Conservation (phyloP, 1,284 basidiomycete genomes). For the Leccinum huronense region DNA sequence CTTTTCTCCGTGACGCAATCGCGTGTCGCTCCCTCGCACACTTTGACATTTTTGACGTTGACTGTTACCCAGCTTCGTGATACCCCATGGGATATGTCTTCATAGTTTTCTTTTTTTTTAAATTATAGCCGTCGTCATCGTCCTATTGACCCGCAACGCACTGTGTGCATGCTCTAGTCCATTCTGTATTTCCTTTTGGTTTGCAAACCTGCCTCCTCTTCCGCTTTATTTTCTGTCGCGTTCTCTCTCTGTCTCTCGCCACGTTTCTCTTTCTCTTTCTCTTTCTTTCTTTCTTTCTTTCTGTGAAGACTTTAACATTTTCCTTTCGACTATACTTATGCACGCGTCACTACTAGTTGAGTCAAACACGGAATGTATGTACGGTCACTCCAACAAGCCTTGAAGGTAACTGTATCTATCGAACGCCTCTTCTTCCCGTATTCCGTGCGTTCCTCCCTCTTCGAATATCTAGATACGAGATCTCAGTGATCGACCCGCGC, state of each 20-base stretch:
- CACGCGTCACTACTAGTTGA: background rate
- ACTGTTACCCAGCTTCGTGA: slow-evolving; percentile 27
- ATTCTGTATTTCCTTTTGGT: background rate
- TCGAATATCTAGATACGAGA: background rate
- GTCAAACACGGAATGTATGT: background rate
- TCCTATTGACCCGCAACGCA: slow-evolving; percentile 8
- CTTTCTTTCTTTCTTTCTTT: background rate
- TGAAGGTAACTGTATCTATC: background rate
- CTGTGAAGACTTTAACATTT: background rate
- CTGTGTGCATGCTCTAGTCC: slow-evolving; percentile 2
- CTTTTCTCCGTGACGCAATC: background rate
- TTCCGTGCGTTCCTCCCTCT: background rate
- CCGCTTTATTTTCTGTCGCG: background rate
- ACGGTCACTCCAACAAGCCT: background rate
- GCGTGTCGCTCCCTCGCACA: background rate
- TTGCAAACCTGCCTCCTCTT: background rate
- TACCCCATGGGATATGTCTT: slow-evolving; percentile 21
- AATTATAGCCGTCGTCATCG: slow-evolving; percentile 5
- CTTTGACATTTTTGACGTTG: slow-evolving; percentile 7
- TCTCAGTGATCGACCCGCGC: background rate
- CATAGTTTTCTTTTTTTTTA: slow-evolving; percentile 17
- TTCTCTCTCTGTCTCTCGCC: background rate
- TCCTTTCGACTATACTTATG: background rate
- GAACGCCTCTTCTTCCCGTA: background rate
- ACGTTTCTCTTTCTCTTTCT: background rate